phyloP scores from a whole-genome alignment of 2,329 filamentous ascomycete species.

The Monilinia polystroma region DNA sequence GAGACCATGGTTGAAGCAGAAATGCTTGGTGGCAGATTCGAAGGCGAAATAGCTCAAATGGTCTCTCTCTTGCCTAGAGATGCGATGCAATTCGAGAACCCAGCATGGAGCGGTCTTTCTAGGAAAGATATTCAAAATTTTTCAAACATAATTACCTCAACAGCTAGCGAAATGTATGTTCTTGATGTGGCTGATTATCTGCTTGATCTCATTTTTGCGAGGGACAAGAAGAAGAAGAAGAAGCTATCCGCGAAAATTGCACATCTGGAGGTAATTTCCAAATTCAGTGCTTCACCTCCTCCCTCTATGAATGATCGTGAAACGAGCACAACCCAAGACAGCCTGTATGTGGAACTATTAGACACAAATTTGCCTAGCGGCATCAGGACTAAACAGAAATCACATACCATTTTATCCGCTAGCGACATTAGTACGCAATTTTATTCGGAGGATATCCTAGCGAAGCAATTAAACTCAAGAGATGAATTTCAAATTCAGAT shows the following conservation, averaged over 20 bases:
- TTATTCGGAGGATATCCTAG: neutral
- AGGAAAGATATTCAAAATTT: neutral
- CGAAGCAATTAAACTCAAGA: neutral
- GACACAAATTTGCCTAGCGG: neutral
- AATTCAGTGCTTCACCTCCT: neutral
- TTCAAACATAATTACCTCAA: neutral
- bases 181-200: neutral
- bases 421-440: neutral
- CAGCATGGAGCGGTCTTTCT: slow-evolving; percentile 1
- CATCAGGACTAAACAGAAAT: accelerated
- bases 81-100: slow-evolving; percentile 5
- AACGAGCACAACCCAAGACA: neutral
- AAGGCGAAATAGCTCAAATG: slow-evolving; percentile 17
- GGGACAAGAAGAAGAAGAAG: neutral
- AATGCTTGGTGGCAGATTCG: slow-evolving; percentile 4
- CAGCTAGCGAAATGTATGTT: neutral
- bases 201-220: neutral
- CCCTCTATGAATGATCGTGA: neutral
- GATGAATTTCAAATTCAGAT: slow-evolving; percentile 1
- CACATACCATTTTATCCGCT: no score
- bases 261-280: neutral
- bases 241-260: neutral
- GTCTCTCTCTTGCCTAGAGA: neutral
- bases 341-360: neutral
- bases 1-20: slow-evolving; percentile 24